phyloP scores from a whole-genome alignment of 2,329 filamentous ascomycete species.

The Macroventuria anomochaeta region DNA sequence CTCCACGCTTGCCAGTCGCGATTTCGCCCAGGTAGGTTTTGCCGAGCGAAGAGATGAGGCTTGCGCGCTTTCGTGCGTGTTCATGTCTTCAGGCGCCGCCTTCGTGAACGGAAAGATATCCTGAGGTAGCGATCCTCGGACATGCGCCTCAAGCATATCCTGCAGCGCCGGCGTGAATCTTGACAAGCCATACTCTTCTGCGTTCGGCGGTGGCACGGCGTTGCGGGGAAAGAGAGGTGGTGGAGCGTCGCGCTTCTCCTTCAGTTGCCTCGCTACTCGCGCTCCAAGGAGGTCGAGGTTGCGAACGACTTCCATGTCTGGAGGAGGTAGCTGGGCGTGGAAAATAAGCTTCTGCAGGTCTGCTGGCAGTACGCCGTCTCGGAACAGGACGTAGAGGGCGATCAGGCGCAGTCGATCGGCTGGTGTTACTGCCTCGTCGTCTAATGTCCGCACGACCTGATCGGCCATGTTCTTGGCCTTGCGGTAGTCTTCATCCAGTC shows the following conservation, averaged over 20 bases:
- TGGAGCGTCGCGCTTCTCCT: slow-evolving; percentile 72
- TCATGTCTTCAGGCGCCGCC: slow-evolving; percentile 66
- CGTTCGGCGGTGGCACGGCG: slow-evolving; percentile 56
- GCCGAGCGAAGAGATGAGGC: slow-evolving; percentile 81
- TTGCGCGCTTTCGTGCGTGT: slow-evolving; percentile 57
- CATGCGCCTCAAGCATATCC: slow-evolving; percentile 77
- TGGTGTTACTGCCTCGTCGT: slow-evolving; percentile 76
- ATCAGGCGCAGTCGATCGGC: slow-evolving; percentile 84
- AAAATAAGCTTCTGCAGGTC: slow-evolving; percentile 85
- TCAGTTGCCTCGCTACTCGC: slow-evolving; percentile 72
- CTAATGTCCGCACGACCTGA: slow-evolving; percentile 83
- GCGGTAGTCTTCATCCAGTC: slow-evolving; percentile 88
- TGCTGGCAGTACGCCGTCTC: slow-evolving; percentile 81
- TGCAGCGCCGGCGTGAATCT: slow-evolving; percentile 85
- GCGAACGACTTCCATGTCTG: slow-evolving; percentile 73
- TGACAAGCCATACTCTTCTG: slow-evolving; percentile 82
- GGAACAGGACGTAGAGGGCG: slow-evolving; percentile 83
- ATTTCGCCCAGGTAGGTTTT: slow-evolving; percentile 94
- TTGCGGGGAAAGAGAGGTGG: slow-evolving; percentile 77
- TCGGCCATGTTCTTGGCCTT: slow-evolving; percentile 90
- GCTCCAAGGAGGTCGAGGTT: slow-evolving; percentile 86
- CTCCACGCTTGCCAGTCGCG: slow-evolving; percentile 74
- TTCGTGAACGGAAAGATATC: slow-evolving; percentile 58
- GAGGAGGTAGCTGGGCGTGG: slow-evolving; percentile 78
- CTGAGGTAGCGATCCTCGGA: slow-evolving; percentile 51